phyloP scores from a whole-genome alignment of 352 stramenopile genomes.

The Pythium rhizo-oryzae region DNA sequence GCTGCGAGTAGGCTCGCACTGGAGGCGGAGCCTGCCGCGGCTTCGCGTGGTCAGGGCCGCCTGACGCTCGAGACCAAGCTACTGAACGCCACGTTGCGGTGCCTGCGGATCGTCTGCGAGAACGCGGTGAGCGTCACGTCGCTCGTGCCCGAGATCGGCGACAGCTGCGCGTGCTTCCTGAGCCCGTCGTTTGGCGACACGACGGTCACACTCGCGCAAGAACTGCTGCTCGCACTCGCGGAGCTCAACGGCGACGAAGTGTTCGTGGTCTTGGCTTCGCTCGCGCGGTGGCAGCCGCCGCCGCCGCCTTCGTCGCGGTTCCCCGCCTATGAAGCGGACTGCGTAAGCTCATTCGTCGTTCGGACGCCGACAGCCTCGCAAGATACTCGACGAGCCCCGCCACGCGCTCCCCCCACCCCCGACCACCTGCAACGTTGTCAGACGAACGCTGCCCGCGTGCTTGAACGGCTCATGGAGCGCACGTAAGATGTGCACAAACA shows the following conservation, averaged over 20 bases:
- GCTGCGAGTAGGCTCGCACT: too few relatives aligned
- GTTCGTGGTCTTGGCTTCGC: conserved; percentile 55
- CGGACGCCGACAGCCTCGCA: too few relatives aligned
- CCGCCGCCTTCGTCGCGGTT: conserved; percentile 49
- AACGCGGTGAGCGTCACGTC: conserved; percentile 48
- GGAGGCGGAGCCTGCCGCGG: too few relatives aligned
- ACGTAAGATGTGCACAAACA: too few relatives aligned
- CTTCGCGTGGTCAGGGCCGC: conserved; percentile 12
- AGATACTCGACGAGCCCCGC: too few relatives aligned
- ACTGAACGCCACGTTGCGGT: conserved; percentile 59
- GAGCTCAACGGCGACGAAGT: conserved; percentile 75
- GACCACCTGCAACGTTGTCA: neutral
- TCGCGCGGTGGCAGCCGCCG: conserved; percentile 58
- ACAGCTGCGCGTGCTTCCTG: conserved; percentile 50
- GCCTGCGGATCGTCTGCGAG: conserved; percentile 50
- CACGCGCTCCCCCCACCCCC: too few relatives aligned
- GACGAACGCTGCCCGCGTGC: conserved; percentile 5
- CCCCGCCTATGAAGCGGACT: conserved; percentile 22
- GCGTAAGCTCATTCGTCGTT: neutral
- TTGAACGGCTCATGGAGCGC: neutral
- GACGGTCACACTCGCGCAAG: conserved; percentile 40
- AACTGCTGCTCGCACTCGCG: conserved; percentile 49
- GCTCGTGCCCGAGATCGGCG: conserved; percentile 63
- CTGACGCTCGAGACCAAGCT: conserved; percentile 62
- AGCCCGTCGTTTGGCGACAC: conserved; percentile 35